A percentile compares a stretch with the other conserved stretches of the same genome.
phyloP scores from a whole-genome alignment of 148 eudicot genomes.

The Chenopodium album region DNA sequence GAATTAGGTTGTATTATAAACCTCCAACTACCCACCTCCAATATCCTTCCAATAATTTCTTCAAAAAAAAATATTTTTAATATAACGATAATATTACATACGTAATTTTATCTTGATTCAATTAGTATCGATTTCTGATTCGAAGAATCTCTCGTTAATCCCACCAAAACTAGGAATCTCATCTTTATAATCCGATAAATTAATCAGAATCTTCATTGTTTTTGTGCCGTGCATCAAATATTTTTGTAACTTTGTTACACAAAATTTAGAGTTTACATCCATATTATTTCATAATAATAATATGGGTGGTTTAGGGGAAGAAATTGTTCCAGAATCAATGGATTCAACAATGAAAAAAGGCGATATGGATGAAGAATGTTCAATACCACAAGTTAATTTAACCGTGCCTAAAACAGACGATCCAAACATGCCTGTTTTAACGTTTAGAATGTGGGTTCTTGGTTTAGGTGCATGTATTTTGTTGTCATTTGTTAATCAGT shows the following conservation, averaged over 20 bases:
- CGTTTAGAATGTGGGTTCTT: conserved; percentile 84
- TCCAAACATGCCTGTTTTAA: conserved; percentile 58
- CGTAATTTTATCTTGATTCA: neutral
- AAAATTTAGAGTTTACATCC: neutral
- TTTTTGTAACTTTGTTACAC: neutral
- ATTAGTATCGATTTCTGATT: neutral
- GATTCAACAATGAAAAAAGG: neutral
- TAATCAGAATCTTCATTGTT: neutral
- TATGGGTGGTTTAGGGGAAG: neutral
- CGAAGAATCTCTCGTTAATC: neutral
- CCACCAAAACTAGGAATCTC: neutral
- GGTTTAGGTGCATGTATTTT: conserved; percentile 50
- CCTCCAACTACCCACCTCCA: neutral
- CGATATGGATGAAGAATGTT: conserved; percentile 23
- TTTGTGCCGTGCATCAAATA: neutral
- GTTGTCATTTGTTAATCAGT: conserved; percentile 67
- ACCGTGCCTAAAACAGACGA: conserved; percentile 83
- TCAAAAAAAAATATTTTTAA: no score
- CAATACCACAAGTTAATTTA: conserved; percentile 60
- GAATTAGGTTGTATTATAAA: neutral
- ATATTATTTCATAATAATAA: neutral
- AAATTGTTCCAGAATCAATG: neutral
- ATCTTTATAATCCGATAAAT: neutral
- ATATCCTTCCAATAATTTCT: neutral
- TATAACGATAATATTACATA: no score